A percentile compares a stretch with the other conserved stretches of the same genome.
phyloP scores from a whole-genome alignment of 352 stramenopile species.

The Pythium scleroteichum region DNA sequence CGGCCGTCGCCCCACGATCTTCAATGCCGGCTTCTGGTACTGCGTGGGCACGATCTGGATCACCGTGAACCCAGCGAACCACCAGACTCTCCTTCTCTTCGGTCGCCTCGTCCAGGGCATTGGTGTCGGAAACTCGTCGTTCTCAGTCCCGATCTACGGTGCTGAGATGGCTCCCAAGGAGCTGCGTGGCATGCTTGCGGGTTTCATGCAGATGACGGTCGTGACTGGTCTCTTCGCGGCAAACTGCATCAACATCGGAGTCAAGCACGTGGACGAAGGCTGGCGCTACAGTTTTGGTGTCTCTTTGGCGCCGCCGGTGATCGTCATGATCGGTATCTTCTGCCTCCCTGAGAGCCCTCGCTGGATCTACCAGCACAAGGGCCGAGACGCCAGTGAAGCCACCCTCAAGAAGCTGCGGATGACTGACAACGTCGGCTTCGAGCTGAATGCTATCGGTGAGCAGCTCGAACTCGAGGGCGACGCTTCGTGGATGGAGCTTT shows the following conservation, averaged over 20 bases:
- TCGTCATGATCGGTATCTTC: conserved; percentile 36
- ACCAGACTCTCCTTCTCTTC: conserved; percentile 30
- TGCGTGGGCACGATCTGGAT: conserved; percentile 30
- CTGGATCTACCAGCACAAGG: conserved; percentile 23
- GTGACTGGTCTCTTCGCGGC: conserved; percentile 40
- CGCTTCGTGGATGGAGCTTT: conserved; percentile 27
- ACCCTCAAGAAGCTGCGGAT: conserved; percentile 27
- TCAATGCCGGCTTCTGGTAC: conserved; percentile 20
- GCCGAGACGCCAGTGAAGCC: conserved; percentile 20
- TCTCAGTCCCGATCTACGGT: conserved; percentile 52
- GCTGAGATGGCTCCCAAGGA: conserved; percentile 66
- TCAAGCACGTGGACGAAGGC: conserved; percentile 24
- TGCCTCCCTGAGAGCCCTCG: conserved; percentile 35
- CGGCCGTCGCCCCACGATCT: conserved; percentile 19
- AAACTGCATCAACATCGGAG: conserved; percentile 31
- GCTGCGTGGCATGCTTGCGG: conserved; percentile 55
- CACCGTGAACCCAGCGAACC: conserved; percentile 13
- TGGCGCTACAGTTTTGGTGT: conserved; percentile 31
- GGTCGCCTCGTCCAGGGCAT: conserved; percentile 25
- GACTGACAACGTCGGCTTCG: conserved; percentile 26
- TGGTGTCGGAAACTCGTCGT: conserved; percentile 44
- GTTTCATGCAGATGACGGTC: conserved; percentile 39
- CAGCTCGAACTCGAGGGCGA: conserved; percentile 27
- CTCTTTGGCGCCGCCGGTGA: conserved; percentile 24
- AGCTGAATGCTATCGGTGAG: conserved; percentile 36